Evolutionary conservation across 2,329 filamentous ascomycete species (phyloP), one percentile per base, ranked within the genome.

Genomic region (Colletotrichum sp.): DNA sequence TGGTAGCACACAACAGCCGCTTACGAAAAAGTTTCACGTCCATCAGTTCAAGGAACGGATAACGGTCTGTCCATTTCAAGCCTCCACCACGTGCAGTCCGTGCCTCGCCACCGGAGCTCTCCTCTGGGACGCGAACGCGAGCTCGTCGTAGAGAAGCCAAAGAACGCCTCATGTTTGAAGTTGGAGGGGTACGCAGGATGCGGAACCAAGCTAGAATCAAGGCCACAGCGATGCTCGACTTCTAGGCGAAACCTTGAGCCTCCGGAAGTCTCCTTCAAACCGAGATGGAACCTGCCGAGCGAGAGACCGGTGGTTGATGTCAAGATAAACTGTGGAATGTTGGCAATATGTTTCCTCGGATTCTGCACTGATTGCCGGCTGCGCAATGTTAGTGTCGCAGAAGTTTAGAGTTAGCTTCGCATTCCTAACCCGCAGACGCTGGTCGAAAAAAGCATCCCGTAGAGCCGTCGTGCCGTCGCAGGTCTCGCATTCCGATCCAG

Each of bases 31-130:
- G 36, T 69, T 72, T 76, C 64, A 61, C n/a, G 62, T 66, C 72
- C 72, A 52, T 71, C 72, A 71, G 61, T 64, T 13, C 8, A 32
- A 39, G 7, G 34, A 61, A 69, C 59, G 22, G 64, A 69, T 36
- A 65, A 69, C 74, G 64, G 70, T 29, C 68, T 29, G 25, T 52
- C 59, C n/a, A 61, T 59, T 32, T 27, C 25, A 72, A 76, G 63
- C 63, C 39, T 59, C 69, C 6, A 25, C 72, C 73, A 76, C 63
- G 73, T 76, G 32, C 70, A 73, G 69, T 72, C 73, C 64, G 73
- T 76, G 73, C 70, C 22, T 61, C 27, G 29, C 44, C 64, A 39
- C n/a, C 34, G 39, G 34, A 74, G 29, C 27, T 69, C 30, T 25
- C n/a, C 22, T 71, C 29, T n/a, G 29, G n/a, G 39, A n/a, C 13